Evolutionary conservation across 345 rosid genomes (phyloP).

Genomic region (Zanthoxylum bungeanum): DNA sequence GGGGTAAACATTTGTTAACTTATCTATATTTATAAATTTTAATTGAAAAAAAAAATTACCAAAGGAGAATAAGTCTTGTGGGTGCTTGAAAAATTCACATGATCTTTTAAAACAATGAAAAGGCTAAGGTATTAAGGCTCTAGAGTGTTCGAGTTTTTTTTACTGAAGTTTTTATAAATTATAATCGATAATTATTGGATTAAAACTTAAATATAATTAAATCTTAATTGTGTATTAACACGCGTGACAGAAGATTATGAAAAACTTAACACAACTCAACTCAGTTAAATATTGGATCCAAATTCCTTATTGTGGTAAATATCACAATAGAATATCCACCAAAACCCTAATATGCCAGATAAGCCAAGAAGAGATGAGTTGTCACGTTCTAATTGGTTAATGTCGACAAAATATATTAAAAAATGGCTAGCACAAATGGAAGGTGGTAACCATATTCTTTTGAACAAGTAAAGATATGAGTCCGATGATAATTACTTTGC

Average conservation of each 20-base stretch:
- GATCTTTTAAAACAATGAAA: slow-evolving; percentile 12
- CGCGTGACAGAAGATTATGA: too few relatives aligned
- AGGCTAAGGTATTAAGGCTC: slow-evolving; percentile 21
- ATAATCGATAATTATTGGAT: too few relatives aligned
- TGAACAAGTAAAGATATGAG: slow-evolving; percentile 41
- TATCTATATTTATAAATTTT: too few relatives aligned
- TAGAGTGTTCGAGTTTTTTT: too few relatives aligned
- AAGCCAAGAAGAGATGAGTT: slow-evolving; percentile 28
- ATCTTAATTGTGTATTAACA: too few relatives aligned
- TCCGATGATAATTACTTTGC: slow-evolving; percentile 31
- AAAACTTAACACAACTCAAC: too few relatives aligned
- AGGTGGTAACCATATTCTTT: slow-evolving; percentile 31
- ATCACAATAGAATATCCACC: slow-evolving; percentile 26
- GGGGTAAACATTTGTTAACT: too few relatives aligned
- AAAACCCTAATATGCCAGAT: slow-evolving; percentile 22
- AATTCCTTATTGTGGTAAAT: slow-evolving; percentile 15
- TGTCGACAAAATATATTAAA: slow-evolving; percentile 7
- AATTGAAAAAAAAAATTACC: slow-evolving; percentile 19
- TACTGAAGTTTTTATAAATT: too few relatives aligned
- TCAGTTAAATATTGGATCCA: too few relatives aligned
- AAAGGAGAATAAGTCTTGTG: slow-evolving; percentile 25
- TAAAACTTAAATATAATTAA: too few relatives aligned
- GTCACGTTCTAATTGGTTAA: slow-evolving; percentile 37
- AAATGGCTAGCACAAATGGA: slow-evolving; percentile 48
- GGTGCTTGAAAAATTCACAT: slow-evolving; percentile 35